These are phyloP conservation scores for Penicillium frequentans DNA, from an alignment of 2,329 filamentous ascomycete genomes.

Conservation along the genomic window DNA sequence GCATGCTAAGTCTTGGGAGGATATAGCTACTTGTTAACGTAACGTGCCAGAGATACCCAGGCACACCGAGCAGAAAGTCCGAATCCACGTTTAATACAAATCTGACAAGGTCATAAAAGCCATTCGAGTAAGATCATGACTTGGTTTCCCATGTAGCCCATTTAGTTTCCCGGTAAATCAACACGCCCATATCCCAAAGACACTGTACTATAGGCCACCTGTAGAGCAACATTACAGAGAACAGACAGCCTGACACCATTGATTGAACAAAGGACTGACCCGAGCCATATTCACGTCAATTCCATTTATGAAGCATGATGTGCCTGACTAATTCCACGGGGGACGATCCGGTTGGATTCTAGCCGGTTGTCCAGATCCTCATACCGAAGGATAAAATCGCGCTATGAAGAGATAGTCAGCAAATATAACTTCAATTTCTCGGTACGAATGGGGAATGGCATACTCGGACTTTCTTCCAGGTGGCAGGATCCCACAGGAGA, in stretches of 20 bases:
- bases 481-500: slow-evolving; percentile 50
- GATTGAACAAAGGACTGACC: slow-evolving; percentile 21
- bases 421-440: neutral
- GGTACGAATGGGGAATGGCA: slow-evolving; percentile 21
- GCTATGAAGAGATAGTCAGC: slow-evolving; percentile 29
- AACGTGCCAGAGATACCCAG: neutral
- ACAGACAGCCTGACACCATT: slow-evolving; percentile 33
- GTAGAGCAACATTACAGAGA: slow-evolving; percentile 27
- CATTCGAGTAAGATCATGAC: slow-evolving; percentile 19
- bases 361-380: slow-evolving; percentile 51
- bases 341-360: slow-evolving; percentile 38
- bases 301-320: slow-evolving; percentile 37
- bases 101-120: neutral
- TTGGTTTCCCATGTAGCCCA: slow-evolving; percentile 24
- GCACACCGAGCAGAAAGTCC: neutral
- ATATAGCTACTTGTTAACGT: neutral
- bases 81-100: neutral
- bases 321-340: slow-evolving; percentile 37
- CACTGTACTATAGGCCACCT: slow-evolving; percentile 25
- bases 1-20: neutral
- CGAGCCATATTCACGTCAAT: slow-evolving; percentile 1
- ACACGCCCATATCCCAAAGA: slow-evolving; percentile 24
- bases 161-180: slow-evolving; percentile 27
- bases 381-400: slow-evolving; percentile 51
- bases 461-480: slow-evolving; percentile 52